Percentiles rank a stretch among this genome's conserved stretches.
Conservation (phyloP, 371 early-diverging fungal genomes). For the Mucor ambiguus region DNA sequence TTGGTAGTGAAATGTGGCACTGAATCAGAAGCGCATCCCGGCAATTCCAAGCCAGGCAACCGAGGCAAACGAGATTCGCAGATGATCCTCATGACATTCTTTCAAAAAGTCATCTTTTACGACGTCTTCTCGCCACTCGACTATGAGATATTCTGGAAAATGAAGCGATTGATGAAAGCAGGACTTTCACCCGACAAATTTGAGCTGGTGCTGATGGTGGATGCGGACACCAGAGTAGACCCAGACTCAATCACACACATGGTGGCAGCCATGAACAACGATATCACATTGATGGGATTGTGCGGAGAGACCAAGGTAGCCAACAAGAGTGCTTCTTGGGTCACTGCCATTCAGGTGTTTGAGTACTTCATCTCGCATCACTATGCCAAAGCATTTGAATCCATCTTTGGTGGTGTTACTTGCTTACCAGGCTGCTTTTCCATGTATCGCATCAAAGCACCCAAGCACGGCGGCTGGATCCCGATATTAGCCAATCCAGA, state of each 20-base stretch:
- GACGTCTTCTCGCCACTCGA: constrained; percentile 87
- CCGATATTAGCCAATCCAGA: constrained; percentile 86
- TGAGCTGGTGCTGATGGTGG: constrained; percentile 90
- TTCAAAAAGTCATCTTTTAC: constrained; percentile 78
- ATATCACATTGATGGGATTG: constrained; percentile 81
- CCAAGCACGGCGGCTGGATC: constrained; percentile 63
- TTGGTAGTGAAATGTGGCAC: constrained; percentile 86
- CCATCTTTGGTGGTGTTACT: constrained; percentile 96
- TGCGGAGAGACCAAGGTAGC: constrained; percentile 90
- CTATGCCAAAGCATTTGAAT: constrained; percentile 91
- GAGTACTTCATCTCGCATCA: constrained; percentile 97
- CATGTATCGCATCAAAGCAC: constrained; percentile 84
- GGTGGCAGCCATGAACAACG: constrained; percentile 79
- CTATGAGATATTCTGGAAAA: constrained; percentile 82
- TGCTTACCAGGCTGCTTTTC: constrained; percentile 97
- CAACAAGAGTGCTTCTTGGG: constrained; percentile 86
- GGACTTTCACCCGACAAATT: constrained; percentile 73
- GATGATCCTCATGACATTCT: constrained; percentile 92
- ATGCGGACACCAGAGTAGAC: constrained; percentile 89
- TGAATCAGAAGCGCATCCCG: constrained; percentile 65
- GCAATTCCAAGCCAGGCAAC: constrained; percentile 81
- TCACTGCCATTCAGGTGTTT: constrained; percentile 93
- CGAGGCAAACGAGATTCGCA: constrained; percentile 96
- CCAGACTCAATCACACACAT: constrained; percentile 72
- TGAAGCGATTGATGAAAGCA: constrained; percentile 62